Evolutionary conservation across 1,284 basidiomycete genomes (phyloP), one percentile per base, ranked within the genome.

Genomic region (Boletus calvinii): DNA sequence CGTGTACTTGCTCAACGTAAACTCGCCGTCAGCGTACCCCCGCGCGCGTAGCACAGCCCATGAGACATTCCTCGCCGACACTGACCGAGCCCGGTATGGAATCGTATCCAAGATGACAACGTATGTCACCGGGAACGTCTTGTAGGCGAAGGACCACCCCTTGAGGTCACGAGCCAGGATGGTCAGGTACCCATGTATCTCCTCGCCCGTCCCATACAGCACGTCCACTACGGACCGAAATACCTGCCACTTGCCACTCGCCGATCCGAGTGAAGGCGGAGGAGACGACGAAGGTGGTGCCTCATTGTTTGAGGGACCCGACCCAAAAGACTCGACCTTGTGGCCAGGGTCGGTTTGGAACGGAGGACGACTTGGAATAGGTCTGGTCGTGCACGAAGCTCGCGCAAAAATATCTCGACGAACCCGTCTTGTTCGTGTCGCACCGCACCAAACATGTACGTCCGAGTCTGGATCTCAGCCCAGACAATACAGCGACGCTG

Each of bases 401-500:
- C 63, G 10, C 40, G 34, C 3, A 72, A 32, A 29, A 72, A 72
- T 3, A 60, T 62, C 0, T 46, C 20, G 35, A 46, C 36, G 20
- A 54, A 18, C 36, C 29, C 1, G 52, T 71, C 62, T 2, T 46
- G 56, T 9, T 66, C 62, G 41, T 65, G 57, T 20, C 63, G 60
- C 24, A 71, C 29, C n/a, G 67, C 68, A 2, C 71, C 70, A 34
- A 72, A 70, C 50, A 70, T 58, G 46, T 67, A 66, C 11, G 59
- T 42, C 6, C 68, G 59, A 1, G 12, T 18, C 30, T 64, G 50
- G 10, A 60, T 0, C 49, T 66, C 55, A 11, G 31, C 35, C 66
- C 65, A 59, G 8, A 65, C 59, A 13, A 60, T 45, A 40, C 48
- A 55, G 12, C 53, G 60, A 2, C 32, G 45, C 32, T 34, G 50